Base-by-base conservation (phyloP, 805 yeast genomes). In the Deakozyma indianensis region DNA sequence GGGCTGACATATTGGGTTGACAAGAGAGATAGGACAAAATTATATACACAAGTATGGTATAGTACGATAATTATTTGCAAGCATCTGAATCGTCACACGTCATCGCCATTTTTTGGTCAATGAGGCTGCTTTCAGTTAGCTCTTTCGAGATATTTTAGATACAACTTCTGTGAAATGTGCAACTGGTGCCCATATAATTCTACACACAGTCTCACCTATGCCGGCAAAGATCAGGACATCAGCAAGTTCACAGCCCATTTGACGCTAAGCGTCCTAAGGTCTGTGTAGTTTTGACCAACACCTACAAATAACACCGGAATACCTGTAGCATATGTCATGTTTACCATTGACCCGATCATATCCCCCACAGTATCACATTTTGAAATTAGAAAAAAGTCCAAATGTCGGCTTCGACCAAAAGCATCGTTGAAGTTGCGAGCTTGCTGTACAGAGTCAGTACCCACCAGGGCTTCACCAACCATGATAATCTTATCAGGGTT, bases 381-480 rank as follows among this genome's bases (percentile, higher is more conserved):
- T 43, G 95, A 83, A 32, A 90, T 81, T 48, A 90, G 80, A 65
- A 90, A 92, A 59, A 88, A 92, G 62, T 92, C 96, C 41, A 90
- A 67, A 35, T 75, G 71, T 45, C 97, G 69, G 32, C 71, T 74
- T 46, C 80, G 78, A 20, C 97, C 97, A 64, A 92, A 90, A 0
- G 96, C 96, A 54, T 78, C 77, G 59, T 90, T 88, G 68, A 90
- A 90, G 60, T 92, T 88, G 44, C 77, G 76, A 0, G 97, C 97
- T 62, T 90, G 98, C 62, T 83, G 83, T 2, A 92, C 96, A 1
- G 96, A 85, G 60, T 90, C 98, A 0, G 97, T 88, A 16, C 98
- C 98, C 1, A 90, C 97, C 32, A 90, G 68, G 0, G 98, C 98
- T 63, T 90, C 98, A 38, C 96, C 97, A 18, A 90, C 98, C 97